These are phyloP conservation scores for Ulmus americana DNA, from an alignment of 331 rosid species.

Conservation along the genomic window DNA sequence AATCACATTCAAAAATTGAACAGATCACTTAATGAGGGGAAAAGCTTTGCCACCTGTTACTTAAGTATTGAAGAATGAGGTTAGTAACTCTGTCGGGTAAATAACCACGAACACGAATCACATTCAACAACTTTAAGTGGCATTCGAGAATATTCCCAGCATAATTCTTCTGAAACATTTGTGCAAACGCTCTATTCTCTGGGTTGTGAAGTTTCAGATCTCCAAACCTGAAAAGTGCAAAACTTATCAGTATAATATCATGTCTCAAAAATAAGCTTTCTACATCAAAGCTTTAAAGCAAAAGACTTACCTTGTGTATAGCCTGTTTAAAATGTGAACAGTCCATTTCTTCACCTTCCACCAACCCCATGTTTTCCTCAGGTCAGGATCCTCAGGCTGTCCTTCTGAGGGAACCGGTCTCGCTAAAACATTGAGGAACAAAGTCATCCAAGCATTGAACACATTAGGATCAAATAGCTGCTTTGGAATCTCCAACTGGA, in stretches of 20 bases:
- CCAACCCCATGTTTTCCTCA: slow-evolving; percentile 92
- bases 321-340: slow-evolving; percentile 79
- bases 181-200: slow-evolving; percentile 78
- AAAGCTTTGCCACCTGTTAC: slow-evolving; percentile 56
- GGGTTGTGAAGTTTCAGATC: slow-evolving; percentile 77
- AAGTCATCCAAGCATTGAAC: slow-evolving; percentile 84
- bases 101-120: slow-evolving; percentile 71
- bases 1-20: background rate
- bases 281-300: background rate
- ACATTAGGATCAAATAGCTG: slow-evolving; percentile 65
- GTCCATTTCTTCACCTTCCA: slow-evolving; percentile 99
- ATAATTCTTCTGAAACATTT: slow-evolving; percentile 75
- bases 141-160: slow-evolving; percentile 88
- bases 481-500: slow-evolving; percentile 88
- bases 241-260: background rate
- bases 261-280: background rate
- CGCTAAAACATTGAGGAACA: slow-evolving; percentile 68
- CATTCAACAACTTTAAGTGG: slow-evolving; percentile 70
- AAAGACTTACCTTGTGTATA: slow-evolving; percentile 66
- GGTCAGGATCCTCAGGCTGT: slow-evolving; percentile 82
- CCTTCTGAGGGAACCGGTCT: slow-evolving; percentile 88
- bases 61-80: slow-evolving; percentile 76
- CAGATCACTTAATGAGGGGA: background rate
- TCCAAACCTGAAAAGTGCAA: slow-evolving; percentile 53
- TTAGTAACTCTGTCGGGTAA: slow-evolving; percentile 88